Percentiles rank a stretch among this genome's conserved stretches.
phyloP scores from a whole-genome alignment of 345 rosid species.

The Citrus glauca region DNA sequence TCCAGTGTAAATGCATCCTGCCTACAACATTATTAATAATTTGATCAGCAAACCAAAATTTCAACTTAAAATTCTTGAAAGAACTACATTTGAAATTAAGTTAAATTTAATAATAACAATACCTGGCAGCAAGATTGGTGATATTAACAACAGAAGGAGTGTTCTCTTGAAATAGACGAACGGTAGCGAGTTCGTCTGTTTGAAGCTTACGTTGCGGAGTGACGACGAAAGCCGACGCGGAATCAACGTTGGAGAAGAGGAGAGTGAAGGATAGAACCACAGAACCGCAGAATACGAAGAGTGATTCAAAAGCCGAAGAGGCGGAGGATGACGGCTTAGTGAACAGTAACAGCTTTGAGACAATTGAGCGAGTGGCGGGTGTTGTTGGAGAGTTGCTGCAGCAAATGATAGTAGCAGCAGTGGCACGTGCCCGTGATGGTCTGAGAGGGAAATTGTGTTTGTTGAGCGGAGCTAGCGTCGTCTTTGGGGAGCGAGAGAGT shows the following conservation, averaged over 20 bases:
- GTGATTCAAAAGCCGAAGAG: conserved; percentile 36
- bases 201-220: conserved; percentile 64
- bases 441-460: conserved; percentile 20
- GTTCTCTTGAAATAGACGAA: conserved; percentile 85
- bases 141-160: conserved; percentile 97
- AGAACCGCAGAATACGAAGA: conserved; percentile 63
- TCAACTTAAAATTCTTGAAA: neutral
- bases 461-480: conserved; percentile 13
- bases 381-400: conserved; percentile 9
- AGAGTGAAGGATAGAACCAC: conserved; percentile 62
- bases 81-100: neutral
- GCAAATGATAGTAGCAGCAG: neutral
- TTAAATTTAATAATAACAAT: neutral
- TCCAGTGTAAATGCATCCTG: conserved; percentile 95
- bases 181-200: conserved; percentile 87
- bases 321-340: neutral
- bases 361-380: neutral
- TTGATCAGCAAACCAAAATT: neutral
- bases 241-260: conserved; percentile 44
- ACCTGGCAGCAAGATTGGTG: conserved; percentile 91
- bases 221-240: conserved; percentile 72
- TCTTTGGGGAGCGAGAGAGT: conserved; percentile 39
- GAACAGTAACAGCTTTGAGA: neutral
- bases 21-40: conserved; percentile 31
- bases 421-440: neutral